Conservation (phyloP, 192 early-diverging fungal genomes). For the Gorgonomyces haynaldii region DNA sequence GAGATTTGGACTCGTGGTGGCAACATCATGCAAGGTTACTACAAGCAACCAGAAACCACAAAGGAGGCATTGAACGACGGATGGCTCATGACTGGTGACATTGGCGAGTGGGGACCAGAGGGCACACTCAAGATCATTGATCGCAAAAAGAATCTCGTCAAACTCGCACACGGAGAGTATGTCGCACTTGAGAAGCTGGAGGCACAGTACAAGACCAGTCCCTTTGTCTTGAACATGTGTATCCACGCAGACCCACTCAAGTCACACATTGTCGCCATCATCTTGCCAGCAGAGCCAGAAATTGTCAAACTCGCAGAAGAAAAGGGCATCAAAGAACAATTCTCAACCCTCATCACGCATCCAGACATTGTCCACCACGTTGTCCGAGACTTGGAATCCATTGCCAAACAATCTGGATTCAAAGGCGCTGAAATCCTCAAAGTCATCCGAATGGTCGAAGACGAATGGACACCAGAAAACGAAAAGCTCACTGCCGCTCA, state of each 20-base stretch:
- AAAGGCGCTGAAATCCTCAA: constrained; percentile 63
- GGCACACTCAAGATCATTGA: constrained; percentile 80
- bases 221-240: constrained; percentile 60
- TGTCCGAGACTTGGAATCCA: constrained; percentile 40
- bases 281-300: constrained; percentile 53
- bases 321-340: constrained; percentile 19
- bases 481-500: constrained; percentile 68
- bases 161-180: constrained; percentile 68
- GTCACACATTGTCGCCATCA: constrained; percentile 61
- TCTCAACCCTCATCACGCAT: constrained; percentile 20
- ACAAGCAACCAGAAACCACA: constrained; percentile 56
- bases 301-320: constrained; percentile 16
- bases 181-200: constrained; percentile 93
- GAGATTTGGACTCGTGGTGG: constrained; percentile 79
- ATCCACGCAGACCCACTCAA: constrained; percentile 55
- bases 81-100: constrained; percentile 85
- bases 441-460: constrained; percentile 51
- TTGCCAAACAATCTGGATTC: constrained; percentile 56
- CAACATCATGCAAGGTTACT: constrained; percentile 68
- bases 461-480: constrained; percentile 89
- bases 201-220: constrained; percentile 67
- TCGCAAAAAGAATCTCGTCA: constrained; percentile 88
- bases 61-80: constrained; percentile 63
- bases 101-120: constrained; percentile 70
- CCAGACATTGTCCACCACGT: constrained; percentile 23